Evolutionary conservation across 139 green algal species (phyloP), one percentile per base, ranked within the genome.

Genomic region (Parachlorella kessleri): DNA sequence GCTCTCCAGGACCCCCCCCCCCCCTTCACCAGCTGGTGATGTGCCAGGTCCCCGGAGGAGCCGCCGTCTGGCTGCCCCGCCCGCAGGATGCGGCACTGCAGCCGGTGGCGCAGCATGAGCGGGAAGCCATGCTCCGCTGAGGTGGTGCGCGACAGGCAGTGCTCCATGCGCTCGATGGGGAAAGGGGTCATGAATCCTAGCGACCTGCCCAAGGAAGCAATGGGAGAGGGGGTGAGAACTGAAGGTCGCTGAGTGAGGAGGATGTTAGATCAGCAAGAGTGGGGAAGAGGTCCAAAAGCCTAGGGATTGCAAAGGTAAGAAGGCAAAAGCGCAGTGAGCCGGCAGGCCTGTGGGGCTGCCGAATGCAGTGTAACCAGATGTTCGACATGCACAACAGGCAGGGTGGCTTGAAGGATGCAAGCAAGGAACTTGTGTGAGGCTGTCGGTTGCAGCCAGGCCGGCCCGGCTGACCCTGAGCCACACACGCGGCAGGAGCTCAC

Each of bases 141-240:
- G 35, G 55, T 79, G 67, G 91, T 79, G 28, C 78, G 36, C 33
- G 41, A 75, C 55, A 97, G 70, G 54, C 90, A 82, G 10, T 78
- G 36, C 8, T 80, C 35, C 72, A 93, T 81, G 38, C 77, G 41
- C 21, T 76, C 40, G 66, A 93, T 76, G 55, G 77, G 64, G 70
- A 96, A 95, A 37, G 92, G 86, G 4, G 94, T 98, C 70, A 98
- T 89, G 88, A 98, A 98, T 40, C 95, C 95, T n/a, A 98, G 88
- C 28, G 86, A 93, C 66, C 48, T 59, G 63, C 63, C 10, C 14
- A 10, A 10, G 10, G 28, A 7, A 21, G 7, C 14, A 10, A 68
- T 30, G 59, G 59, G 59, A 33, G 63, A 21, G 24, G 63, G 26
- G 28, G 23, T 30, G 63, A 37, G 28, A 37, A 30, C 48, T 59